Base-by-base conservation (phyloP, 139 green algal species). In the Coelastrella sp. region DNA sequence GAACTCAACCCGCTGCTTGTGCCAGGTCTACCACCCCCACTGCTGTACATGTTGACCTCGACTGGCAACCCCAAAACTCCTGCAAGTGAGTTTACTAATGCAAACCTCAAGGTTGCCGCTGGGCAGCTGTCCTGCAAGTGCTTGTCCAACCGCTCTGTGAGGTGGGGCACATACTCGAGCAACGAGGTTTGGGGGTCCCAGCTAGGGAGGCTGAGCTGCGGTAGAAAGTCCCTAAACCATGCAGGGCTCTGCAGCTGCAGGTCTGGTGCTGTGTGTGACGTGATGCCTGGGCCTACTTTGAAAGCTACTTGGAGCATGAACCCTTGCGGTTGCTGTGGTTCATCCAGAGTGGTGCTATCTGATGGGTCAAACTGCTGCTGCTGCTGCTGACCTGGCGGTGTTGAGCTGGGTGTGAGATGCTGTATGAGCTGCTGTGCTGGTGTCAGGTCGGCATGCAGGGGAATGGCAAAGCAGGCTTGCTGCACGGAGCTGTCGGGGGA, bases 251-350 rank as follows among this genome's bases (percentile, higher is more conserved):
- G 59, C 23, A 90, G 75, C 86, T 85, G 86, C 32, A 90, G 59
- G 14, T 60, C 59, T 20, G 86, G 86, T 6, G 56, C 75, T 58
- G 60, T 60, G 74, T 66, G 22, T 66, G 32, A 57, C 13, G 14
- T 59, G 4, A 58, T 22, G 4, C 73, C 59, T 22, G 11, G 22
- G 60, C 59, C 59, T 8, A 75, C 60, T 19, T 65, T 61, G 23
- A 90, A 90, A 7, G 86, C 86, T 19, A 76, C 75, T 4, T 77
- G 22, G 47, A 90, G 74, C 75, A 85, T 10, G 32, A 90, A 85
- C 59, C 65, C 74, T 64, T 84, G 74, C 59, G 57, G 86, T 59
- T 61, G 7, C 66, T 88, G 80, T 71, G 8, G 61, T 71, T 71
- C 10, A 71, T 71, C 61, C 61, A 19, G 61, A 19, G 61, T 19